Evolutionary conservation across 108 stramenopile genomes (phyloP).

Genomic region (Mediolabrus comicus): DNA sequence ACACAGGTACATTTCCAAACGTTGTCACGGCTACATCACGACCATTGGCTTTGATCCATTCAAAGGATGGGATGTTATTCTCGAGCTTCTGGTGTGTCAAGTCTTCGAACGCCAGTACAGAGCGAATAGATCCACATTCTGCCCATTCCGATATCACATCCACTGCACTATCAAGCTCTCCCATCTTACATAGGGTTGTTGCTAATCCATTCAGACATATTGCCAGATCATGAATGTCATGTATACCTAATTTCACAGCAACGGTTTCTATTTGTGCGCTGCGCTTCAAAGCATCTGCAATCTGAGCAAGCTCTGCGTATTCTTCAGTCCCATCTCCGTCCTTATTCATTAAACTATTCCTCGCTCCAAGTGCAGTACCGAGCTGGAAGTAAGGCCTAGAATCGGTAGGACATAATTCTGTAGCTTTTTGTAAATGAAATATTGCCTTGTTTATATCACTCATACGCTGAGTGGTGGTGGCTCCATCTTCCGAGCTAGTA

Average conservation of each 20-base stretch:
- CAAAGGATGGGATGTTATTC: constrained; percentile 21
- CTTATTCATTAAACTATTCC: constrained; percentile 1
- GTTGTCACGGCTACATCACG: constrained; percentile 28
- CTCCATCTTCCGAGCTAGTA: constrained; percentile 25
- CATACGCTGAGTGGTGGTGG: constrained; percentile 13
- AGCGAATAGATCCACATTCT: constrained; percentile 36
- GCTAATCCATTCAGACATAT: constrained; percentile 34
- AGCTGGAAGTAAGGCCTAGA: constrained; percentile 34
- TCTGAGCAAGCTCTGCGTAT: not conserved
- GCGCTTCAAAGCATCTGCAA: constrained; percentile 29
- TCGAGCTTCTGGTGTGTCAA: not conserved
- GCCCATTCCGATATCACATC: constrained; percentile 35
- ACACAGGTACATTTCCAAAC: constrained; percentile 19
- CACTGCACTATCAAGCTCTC: constrained; percentile 35
- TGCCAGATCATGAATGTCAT: constrained; percentile 31
- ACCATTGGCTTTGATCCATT: constrained; percentile 22
- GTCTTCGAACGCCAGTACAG: constrained; percentile 25
- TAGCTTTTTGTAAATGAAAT: constrained; percentile 36
- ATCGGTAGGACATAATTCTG: constrained; percentile 34
- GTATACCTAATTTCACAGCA: constrained; percentile 33
- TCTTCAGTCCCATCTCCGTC: not conserved
- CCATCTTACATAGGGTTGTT: constrained; percentile 26
- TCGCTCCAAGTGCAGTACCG: constrained; percentile 26
- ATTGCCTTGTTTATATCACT: constrained; percentile 37
- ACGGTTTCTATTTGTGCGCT: constrained; percentile 31